Percentiles rank a stretch among this genome's conserved stretches.
These are phyloP conservation scores for Musa schizocarpa DNA, from an alignment of 176 grass and related monocot species.

Conservation along the genomic window DNA sequence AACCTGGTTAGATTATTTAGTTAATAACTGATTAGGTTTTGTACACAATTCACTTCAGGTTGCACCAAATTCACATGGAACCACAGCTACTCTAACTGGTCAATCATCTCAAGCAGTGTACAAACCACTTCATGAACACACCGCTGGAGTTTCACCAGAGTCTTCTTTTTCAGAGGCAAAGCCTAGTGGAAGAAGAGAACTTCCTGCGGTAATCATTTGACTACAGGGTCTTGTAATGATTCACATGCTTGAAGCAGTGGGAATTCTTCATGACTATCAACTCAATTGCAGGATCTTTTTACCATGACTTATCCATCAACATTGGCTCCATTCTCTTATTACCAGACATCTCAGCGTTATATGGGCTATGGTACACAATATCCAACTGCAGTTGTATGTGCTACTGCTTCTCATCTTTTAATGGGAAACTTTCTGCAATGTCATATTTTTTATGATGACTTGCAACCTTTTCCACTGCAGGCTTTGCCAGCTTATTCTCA, in stretches of 20 bases:
- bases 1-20: background rate
- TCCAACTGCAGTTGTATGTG: constrained; percentile 28
- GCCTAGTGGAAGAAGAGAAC: constrained; percentile 31
- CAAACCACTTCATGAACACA: constrained; percentile 9
- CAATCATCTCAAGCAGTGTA: constrained; percentile 18
- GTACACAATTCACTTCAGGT: background rate
- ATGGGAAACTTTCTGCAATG: background rate
- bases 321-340: constrained; percentile 28
- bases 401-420: constrained; percentile 11
- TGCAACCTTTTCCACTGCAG: constrained; percentile 14
- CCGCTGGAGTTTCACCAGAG: constrained; percentile 17
- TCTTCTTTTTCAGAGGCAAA: constrained; percentile 2
- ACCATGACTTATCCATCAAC: constrained; percentile 23
- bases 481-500: constrained; percentile 11
- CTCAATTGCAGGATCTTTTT: constrained; percentile 39
- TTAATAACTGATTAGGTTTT: background rate
- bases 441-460: background rate
- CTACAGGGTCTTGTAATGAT: background rate
- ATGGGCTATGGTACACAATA: constrained; percentile 33
- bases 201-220: constrained; percentile 42
- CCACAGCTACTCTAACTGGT: constrained; percentile 20
- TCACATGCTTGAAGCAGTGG: constrained; percentile 10
- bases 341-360: constrained; percentile 21
- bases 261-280: background rate
- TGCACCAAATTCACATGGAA: constrained; percentile 1